Evolutionary conservation across 2,329 filamentous ascomycete species (phyloP).

Genomic region (Ophiocordyceps camponoti-leonardi): DNA sequence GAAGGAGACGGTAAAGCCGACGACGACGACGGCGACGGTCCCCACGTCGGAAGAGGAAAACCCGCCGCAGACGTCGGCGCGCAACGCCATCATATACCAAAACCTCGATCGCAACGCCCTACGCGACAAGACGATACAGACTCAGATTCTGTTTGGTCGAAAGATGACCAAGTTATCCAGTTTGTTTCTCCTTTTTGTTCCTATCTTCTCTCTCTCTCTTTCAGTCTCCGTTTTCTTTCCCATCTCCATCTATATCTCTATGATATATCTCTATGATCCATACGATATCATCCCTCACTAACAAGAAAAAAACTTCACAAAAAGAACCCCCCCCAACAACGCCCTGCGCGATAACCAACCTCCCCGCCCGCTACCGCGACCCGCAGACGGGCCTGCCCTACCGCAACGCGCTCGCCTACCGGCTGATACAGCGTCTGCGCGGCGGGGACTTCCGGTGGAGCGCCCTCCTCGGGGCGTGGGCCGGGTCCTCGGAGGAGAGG

Average conservation of each 20-base stretch:
- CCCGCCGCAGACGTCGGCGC: constrained; percentile 23
- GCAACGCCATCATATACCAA: constrained; percentile 40
- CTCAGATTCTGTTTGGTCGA: constrained; percentile 38
- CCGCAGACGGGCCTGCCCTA: constrained; percentile 72
- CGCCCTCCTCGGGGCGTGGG: constrained; percentile 63
- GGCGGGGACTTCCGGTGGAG: constrained; percentile 72
- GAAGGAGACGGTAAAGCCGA: too few relatives aligned
- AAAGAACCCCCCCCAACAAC: constrained; percentile 32
- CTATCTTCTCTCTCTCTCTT: not conserved
- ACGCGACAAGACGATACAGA: constrained; percentile 38
- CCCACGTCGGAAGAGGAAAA: too few relatives aligned
- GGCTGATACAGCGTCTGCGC: constrained; percentile 59
- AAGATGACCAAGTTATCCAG: constrained; percentile 40
- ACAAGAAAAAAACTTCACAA: not conserved
- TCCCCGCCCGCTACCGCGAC: constrained; percentile 69
- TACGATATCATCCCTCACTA: too few relatives aligned
- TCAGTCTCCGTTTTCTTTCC: too few relatives aligned
- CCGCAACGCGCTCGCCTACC: constrained; percentile 62
- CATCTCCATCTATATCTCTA: too few relatives aligned
- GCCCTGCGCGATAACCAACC: constrained; percentile 69
- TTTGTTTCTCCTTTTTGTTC: constrained; percentile 6
- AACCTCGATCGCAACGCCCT: constrained; percentile 41
- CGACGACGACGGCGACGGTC: too few relatives aligned
- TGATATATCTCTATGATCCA: too few relatives aligned
- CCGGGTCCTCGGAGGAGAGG: constrained; percentile 43